Evolutionary conservation across 176 grass and related monocot genomes (phyloP).

Genomic region (Thinopyrum elongatum): DNA sequence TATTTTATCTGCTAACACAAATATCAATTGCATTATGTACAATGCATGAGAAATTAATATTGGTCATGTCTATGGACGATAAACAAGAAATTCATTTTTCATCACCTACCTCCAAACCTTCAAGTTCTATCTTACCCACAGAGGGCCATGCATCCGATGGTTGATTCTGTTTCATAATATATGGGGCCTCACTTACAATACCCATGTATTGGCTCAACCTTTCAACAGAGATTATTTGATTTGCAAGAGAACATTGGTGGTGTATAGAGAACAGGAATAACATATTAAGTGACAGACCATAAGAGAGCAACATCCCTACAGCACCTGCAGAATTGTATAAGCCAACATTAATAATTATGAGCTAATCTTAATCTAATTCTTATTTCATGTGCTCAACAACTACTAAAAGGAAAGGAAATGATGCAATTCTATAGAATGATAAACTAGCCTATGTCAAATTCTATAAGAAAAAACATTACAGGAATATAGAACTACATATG

Average conservation of each 20-base stretch:
- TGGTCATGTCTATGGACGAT: background rate
- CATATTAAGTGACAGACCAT: slow-evolving; percentile 65
- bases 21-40: background rate
- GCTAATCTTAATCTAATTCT: background rate
- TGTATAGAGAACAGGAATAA: slow-evolving; percentile 57
- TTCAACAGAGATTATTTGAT: slow-evolving; percentile 62
- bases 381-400: background rate
- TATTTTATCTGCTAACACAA: slow-evolving; percentile 27
- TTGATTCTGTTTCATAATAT: slow-evolving; percentile 41
- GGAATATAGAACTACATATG: background rate
- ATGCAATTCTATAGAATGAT: background rate
- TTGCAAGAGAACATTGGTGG: slow-evolving; percentile 63
- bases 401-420: background rate
- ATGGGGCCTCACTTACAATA: slow-evolving; percentile 46
- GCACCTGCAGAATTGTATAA: slow-evolving; percentile 41
- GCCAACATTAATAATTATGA: background rate
- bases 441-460: background rate
- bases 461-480: background rate
- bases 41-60: background rate
- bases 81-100: background rate
- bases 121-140: slow-evolving; percentile 48
- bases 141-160: slow-evolving; percentile 43
- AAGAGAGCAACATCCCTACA: slow-evolving; percentile 66
- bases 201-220: slow-evolving; percentile 61
- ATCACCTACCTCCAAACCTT: slow-evolving; percentile 47